phyloP scores from a whole-genome alignment of 352 stramenopile genomes.

The Aphanomyces astaci region DNA sequence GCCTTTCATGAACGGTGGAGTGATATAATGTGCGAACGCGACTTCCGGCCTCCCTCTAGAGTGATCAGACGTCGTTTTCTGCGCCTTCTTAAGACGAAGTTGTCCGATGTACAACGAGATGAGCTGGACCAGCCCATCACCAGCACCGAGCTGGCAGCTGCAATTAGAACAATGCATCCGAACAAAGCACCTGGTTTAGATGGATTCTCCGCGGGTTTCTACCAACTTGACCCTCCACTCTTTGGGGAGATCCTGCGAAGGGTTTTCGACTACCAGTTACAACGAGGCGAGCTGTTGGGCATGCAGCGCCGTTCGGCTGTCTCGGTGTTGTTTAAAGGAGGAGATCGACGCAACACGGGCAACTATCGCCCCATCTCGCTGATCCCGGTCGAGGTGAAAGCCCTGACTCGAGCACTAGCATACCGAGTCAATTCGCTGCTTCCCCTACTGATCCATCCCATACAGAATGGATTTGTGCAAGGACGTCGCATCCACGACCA shows the following conservation, averaged over 20 bases:
- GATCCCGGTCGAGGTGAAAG: constrained; percentile 29
- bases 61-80: not conserved
- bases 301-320: constrained; percentile 25
- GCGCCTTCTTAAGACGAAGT: not conserved
- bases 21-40: not conserved
- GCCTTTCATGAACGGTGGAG: not conserved
- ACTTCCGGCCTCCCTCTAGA: not conserved
- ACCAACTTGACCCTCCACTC: constrained; percentile 21
- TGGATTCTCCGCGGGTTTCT: constrained; percentile 27
- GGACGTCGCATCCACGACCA: constrained; percentile 24
- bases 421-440: not conserved
- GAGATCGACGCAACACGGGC: not conserved
- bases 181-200: constrained; percentile 14
- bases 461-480: constrained; percentile 26
- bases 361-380: constrained; percentile 29
- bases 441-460: constrained; percentile 21
- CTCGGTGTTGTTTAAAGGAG: constrained; percentile 25
- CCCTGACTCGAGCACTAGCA: constrained; percentile 23
- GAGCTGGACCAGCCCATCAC: not conserved
- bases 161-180: not conserved
- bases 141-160: not conserved
- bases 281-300: constrained; percentile 20
- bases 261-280: constrained; percentile 24
- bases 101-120: not conserved
- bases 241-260: constrained; percentile 26